Conservation (phyloP, 345 rosid species). For the Garcia nutans region DNA sequence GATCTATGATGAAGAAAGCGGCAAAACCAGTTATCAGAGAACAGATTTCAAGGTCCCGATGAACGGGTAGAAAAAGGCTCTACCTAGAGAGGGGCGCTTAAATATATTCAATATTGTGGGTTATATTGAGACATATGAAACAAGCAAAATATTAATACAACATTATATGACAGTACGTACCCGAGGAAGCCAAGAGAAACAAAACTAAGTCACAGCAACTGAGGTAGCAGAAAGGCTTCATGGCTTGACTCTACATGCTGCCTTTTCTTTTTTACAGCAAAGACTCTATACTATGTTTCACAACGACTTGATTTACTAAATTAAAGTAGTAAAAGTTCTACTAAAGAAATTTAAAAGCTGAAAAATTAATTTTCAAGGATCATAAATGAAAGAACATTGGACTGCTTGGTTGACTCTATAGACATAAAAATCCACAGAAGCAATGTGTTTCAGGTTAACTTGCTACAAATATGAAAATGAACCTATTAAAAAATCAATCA, state of each 20-base stretch:
- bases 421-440: not conserved
- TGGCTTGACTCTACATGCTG: not conserved
- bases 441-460: not conserved
- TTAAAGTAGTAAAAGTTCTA: no score
- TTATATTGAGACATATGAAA: no score
- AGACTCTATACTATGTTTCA: no score
- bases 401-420: constrained; percentile 1
- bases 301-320: no score
- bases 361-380: not conserved
- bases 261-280: no score
- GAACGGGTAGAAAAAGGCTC: no score
- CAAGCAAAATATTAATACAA: no score
- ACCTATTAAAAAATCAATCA: not conserved
- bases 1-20: no score
- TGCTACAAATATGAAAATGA: not conserved
- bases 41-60: no score
- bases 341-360: not conserved
- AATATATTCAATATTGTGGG: no score
- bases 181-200: constrained; percentile 13
- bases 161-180: not conserved
- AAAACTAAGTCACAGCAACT: constrained; percentile 14
- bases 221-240: constrained; percentile 12
- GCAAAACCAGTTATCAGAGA: no score
- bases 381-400: not conserved
- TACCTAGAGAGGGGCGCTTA: no score